phyloP scores from a whole-genome alignment of 192 early-diverging fungal species.

The Gonapodya sp. region DNA sequence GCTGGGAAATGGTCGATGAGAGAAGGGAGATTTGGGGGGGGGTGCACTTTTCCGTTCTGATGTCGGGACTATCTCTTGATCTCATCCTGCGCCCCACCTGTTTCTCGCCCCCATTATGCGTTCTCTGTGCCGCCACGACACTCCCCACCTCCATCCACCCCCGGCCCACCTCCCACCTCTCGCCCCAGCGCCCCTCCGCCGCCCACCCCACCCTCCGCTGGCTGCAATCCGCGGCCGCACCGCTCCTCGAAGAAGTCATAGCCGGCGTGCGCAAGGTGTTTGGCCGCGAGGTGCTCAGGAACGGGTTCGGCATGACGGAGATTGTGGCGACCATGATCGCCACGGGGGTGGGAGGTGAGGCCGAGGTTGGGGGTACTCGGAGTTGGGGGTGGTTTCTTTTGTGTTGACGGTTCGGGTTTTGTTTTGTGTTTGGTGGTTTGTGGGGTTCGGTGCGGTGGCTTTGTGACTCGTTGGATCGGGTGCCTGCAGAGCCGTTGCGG shows the following conservation, averaged over 20 bases:
- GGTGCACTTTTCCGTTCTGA: too few species aligned
- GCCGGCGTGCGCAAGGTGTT: neutral
- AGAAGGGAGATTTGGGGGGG: too few species aligned
- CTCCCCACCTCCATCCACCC: neutral
- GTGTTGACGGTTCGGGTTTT: too few species aligned
- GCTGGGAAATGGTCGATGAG: too few species aligned
- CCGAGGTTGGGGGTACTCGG: too few species aligned
- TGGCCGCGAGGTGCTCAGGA: neutral
- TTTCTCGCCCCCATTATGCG: too few species aligned
- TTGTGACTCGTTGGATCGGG: neutral
- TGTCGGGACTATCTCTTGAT: too few species aligned
- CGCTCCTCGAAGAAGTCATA: conserved; percentile 5
- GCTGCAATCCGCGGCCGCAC: conserved; percentile 5
- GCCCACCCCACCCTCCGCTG: conserved; percentile 4
- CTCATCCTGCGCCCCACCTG: too few species aligned
- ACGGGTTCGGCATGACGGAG: conserved; percentile 11
- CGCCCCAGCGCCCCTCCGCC: neutral
- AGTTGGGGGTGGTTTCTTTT: too few species aligned
- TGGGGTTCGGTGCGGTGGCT: neutral
- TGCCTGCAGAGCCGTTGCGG: neutral
- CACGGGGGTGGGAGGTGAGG: neutral
- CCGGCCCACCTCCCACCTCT: neutral
- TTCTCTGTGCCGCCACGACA: neutral
- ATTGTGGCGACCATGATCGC: conserved; percentile 1
- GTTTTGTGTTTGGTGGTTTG: too few species aligned